Base-by-base conservation (phyloP, 192 early-diverging fungal genomes). In the Gamsiella multidivaricata region DNA sequence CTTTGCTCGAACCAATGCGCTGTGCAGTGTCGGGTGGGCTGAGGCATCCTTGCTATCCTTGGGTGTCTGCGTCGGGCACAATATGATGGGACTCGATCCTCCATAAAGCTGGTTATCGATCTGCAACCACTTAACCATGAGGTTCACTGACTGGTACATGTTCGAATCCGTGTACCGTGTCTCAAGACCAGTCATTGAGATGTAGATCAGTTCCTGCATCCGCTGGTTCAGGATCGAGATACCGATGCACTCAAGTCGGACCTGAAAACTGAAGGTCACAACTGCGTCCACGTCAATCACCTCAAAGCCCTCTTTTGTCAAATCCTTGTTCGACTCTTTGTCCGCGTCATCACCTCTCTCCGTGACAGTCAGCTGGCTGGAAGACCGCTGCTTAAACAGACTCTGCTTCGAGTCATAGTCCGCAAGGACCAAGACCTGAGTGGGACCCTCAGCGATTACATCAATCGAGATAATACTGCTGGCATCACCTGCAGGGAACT, bases 21-120 rank as follows among this genome's bases (percentile, higher is more conserved):
- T 86, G 68, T 90, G 90, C 34, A 92, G 82, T 46, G 84, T 92
- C 0, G 91, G 91, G 26, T 84, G 69, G 3, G 71, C 79, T 17
- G 82, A 51, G 0, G 69, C 79, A 14, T 89, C 89, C 37, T 90
- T 88, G 17, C 79, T 75, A 39, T 93, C 89, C 62, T 93, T 93
- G 7, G 92, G 91, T 17, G 95, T 76, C 33, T 91, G 89, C 2
- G 95, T 95, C 20, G 98, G 98, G 64, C 97, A 98, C 10, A 99
- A 69, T n/a, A 98, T 88, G 36, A 99, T 97, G 0, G 96, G 95
- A 42, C 91, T 94, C 6, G 93, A 66, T 2, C 91, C 89, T 39
- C 92, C 95, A 56, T 91, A 91, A 3, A 97, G 80, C 79, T 99
- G 97, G 83, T 98, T 99, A 79, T 99, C 98, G 57, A 99, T 90